Conservation (phyloP, 2,329 filamentous ascomycete species). For the Phyllosticta citrichinensis region DNA sequence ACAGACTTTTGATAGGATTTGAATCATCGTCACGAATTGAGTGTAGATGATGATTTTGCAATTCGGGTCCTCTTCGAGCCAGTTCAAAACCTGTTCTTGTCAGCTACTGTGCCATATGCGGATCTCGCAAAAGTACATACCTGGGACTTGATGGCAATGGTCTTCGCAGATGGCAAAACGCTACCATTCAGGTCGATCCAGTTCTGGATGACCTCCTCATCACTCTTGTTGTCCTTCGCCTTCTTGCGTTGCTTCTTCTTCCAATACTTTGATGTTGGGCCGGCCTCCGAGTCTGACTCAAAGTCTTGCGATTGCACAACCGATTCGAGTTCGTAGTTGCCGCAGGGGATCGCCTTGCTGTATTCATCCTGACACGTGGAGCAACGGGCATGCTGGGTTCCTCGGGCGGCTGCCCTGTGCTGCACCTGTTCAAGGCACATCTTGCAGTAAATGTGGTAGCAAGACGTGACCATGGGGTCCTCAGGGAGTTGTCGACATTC, state of each 20-base stretch:
- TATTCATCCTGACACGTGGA: neutral
- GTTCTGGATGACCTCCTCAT: slow-evolving; percentile 18
- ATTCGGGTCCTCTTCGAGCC: slow-evolving; percentile 32
- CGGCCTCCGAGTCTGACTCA: slow-evolving; percentile 7
- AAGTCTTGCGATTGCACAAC: neutral
- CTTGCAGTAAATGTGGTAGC: slow-evolving; percentile 47
- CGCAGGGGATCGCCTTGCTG: neutral
- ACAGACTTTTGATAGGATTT: slow-evolving; percentile 43
- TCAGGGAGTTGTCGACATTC: slow-evolving; percentile 33
- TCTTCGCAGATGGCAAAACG: slow-evolving; percentile 37
- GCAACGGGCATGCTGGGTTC: neutral
- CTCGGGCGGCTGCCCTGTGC: slow-evolving; percentile 17
- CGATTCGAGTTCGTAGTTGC: slow-evolving; percentile 9
- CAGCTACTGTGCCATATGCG: too few species aligned
- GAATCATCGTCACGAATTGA: slow-evolving; percentile 46
- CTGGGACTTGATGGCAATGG: slow-evolving; percentile 35
- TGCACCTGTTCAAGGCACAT: slow-evolving; percentile 34
- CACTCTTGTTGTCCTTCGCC: slow-evolving; percentile 11
- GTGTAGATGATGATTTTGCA: slow-evolving; percentile 53
- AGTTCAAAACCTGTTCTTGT: slow-evolving; percentile 18
- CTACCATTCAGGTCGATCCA: slow-evolving; percentile 31
- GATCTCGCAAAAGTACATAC: too few species aligned
- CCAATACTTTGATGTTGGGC: slow-evolving; percentile 11
- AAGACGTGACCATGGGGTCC: slow-evolving; percentile 38
- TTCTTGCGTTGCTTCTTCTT: slow-evolving; percentile 11